Percentiles rank a stretch among this genome's conserved stretches.
Evolutionary conservation across 371 early-diverging fungal genomes (phyloP).

Genomic region (Mortierella sp.): DNA sequence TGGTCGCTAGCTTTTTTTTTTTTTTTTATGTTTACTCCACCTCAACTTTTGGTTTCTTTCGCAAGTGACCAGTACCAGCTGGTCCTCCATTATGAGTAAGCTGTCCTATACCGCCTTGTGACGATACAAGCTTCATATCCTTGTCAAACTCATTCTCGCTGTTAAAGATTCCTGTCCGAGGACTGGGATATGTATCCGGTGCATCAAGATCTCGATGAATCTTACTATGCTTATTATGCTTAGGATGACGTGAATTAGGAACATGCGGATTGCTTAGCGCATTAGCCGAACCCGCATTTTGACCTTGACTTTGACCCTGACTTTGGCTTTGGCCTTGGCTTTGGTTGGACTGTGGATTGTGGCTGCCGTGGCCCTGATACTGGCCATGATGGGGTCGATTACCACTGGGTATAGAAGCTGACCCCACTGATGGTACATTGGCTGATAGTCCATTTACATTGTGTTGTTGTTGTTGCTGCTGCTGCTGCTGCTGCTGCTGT

Average conservation of each 20-base stretch:
- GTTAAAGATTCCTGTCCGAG: slow-evolving; percentile 32
- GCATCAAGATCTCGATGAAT: slow-evolving; percentile 49
- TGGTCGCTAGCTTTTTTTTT: not conserved
- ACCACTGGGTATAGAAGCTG: not conserved
- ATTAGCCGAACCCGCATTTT: not conserved
- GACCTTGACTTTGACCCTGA: slow-evolving; percentile 3
- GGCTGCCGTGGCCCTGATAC: slow-evolving; percentile 6
- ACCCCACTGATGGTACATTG: slow-evolving; percentile 14
- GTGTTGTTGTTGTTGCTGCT: not conserved
- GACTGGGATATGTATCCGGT: slow-evolving; percentile 50
- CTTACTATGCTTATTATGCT: slow-evolving; percentile 32
- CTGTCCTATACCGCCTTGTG: slow-evolving; percentile 26
- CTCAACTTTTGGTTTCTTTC: slow-evolving; percentile 39
- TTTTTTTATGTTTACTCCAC: slow-evolving; percentile 4
- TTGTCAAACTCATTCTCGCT: slow-evolving; percentile 44
- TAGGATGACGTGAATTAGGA: slow-evolving; percentile 12
- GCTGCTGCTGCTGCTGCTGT: slow-evolving; percentile 7
- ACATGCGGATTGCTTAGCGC: slow-evolving; percentile 6
- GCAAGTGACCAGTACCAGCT: slow-evolving; percentile 29
- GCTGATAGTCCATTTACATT: slow-evolving; percentile 8
- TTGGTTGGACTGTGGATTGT: not conserved
- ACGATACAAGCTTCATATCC: slow-evolving; percentile 36
- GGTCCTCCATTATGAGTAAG: slow-evolving; percentile 10
- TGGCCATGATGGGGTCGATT: slow-evolving; percentile 18
- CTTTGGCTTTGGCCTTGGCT: not conserved